These are phyloP conservation scores for Anisodus tanguticus DNA, from an alignment of 257 asterid genomes.

Conservation along the genomic window DNA sequence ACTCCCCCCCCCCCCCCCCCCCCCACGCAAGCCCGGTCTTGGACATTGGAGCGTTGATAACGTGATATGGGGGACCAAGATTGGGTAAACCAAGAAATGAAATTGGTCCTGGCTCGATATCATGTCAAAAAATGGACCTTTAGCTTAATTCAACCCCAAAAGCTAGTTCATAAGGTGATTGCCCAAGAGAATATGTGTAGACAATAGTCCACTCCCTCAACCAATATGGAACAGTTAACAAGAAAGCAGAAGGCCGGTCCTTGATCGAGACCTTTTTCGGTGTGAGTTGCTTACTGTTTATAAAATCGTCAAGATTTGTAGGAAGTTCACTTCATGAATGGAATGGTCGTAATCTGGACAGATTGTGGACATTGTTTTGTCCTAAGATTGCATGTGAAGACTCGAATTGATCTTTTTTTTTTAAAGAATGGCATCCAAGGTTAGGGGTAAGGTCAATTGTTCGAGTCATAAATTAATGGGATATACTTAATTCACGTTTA, in stretches of 20 bases:
- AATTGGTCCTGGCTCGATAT: too few relatives aligned
- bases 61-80: not conserved
- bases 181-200: not conserved
- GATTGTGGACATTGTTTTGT: not conserved
- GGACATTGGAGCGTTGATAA: not conserved
- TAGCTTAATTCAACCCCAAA: too few relatives aligned
- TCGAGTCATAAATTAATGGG: too few relatives aligned
- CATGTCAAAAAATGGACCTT: too few relatives aligned
- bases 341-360: not conserved
- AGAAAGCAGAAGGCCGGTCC: constrained; percentile 9
- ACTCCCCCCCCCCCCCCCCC: too few relatives aligned
- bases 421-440: too few relatives aligned
- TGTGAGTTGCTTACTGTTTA: not conserved
- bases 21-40: too few relatives aligned
- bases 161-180: too few relatives aligned
- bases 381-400: constrained; percentile 2
- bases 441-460: too few relatives aligned
- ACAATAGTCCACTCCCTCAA: not conserved
- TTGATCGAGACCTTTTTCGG: not conserved
- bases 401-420: not conserved
- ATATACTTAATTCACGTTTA: too few relatives aligned
- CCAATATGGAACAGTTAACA: not conserved
- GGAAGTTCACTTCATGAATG: constrained; percentile 10
- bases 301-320: constrained; percentile 1
- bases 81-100: not conserved